These are phyloP conservation scores for Teunomyces atbi DNA, from an alignment of 805 yeast species.

Conservation along the genomic window DNA sequence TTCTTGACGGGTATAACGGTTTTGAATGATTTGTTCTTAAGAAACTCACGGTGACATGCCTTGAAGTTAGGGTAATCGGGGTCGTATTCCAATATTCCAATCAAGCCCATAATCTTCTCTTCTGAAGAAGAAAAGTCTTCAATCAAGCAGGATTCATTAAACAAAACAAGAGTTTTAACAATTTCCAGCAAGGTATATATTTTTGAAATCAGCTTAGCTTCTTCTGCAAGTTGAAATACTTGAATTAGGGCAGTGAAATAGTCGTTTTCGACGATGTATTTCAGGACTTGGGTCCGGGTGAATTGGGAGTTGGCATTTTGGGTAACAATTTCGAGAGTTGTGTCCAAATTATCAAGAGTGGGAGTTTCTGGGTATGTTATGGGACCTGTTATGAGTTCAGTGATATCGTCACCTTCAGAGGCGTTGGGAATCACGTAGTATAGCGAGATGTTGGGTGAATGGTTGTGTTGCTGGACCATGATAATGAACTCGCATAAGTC, in stretches of 20 bases:
- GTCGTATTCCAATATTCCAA: slow-evolving; percentile 85
- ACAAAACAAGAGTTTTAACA: slow-evolving; percentile 64
- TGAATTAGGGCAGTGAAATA: slow-evolving; percentile 53
- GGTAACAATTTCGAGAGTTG: slow-evolving; percentile 54
- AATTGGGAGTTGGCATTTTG: slow-evolving; percentile 62
- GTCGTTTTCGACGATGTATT: slow-evolving; percentile 50
- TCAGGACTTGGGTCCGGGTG: slow-evolving; percentile 59
- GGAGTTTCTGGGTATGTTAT: slow-evolving; percentile 64
- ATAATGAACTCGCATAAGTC: slow-evolving; percentile 78
- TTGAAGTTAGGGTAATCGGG: slow-evolving; percentile 79
- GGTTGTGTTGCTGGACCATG: slow-evolving; percentile 54
- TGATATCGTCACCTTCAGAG: slow-evolving; percentile 46
- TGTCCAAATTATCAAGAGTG: slow-evolving; percentile 47
- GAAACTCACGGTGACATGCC: slow-evolving; percentile 73
- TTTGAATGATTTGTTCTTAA: slow-evolving; percentile 61
- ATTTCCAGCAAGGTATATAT: slow-evolving; percentile 71
- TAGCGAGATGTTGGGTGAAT: slow-evolving; percentile 65
- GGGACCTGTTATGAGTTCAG: slow-evolving; percentile 82
- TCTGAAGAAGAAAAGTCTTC: slow-evolving; percentile 34
- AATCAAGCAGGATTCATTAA: slow-evolving; percentile 54
- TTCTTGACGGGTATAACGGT: slow-evolving; percentile 62
- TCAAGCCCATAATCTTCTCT: slow-evolving; percentile 46
- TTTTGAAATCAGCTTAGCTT: slow-evolving; percentile 46
- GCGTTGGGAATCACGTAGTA: slow-evolving; percentile 56
- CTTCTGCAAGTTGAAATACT: slow-evolving; percentile 58